Conservation (phyloP, 371 early-diverging fungal species). For the Encephalitozoon hellem region DNA sequence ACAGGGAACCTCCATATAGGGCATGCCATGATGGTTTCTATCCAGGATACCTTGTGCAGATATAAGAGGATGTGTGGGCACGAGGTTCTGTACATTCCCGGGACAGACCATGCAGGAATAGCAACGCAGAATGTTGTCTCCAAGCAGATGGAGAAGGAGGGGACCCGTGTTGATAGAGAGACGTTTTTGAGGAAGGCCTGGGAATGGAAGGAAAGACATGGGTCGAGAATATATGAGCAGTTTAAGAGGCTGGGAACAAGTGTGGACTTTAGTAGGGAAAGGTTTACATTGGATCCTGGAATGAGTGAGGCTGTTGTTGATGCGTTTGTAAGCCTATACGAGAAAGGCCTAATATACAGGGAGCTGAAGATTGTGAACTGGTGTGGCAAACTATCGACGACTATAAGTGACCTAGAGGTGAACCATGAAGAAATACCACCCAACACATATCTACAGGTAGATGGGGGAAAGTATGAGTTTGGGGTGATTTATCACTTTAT, state of each 20-base stretch:
- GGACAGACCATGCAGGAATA: slow-evolving; percentile 97
- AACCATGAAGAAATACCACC: slow-evolving; percentile 47
- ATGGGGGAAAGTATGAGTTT: slow-evolving; percentile 82
- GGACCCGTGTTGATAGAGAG: slow-evolving; percentile 75
- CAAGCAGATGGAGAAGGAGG: slow-evolving; percentile 75
- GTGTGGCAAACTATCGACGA: slow-evolving; percentile 89
- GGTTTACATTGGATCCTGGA: slow-evolving; percentile 86
- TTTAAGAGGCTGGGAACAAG: slow-evolving; percentile 82
- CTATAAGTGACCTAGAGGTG: slow-evolving; percentile 86
- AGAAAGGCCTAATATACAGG: slow-evolving; percentile 90
- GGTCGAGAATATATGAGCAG: slow-evolving; percentile 72
- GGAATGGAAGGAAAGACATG: slow-evolving; percentile 84
- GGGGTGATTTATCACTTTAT: slow-evolving; percentile 76
- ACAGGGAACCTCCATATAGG: slow-evolving; percentile 95
- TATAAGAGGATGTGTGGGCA: slow-evolving; percentile 89
- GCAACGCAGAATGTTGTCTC: slow-evolving; percentile 95
- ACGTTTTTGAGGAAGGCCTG: slow-evolving; percentile 77
- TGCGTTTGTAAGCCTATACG: slow-evolving; percentile 84
- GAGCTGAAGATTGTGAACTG: slow-evolving; percentile 92
- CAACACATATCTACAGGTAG: slow-evolving; percentile 44
- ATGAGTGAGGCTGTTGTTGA: slow-evolving; percentile 76
- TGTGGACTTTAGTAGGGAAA: slow-evolving; percentile 79
- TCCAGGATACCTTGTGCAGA: slow-evolving; percentile 88
- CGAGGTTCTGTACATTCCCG: slow-evolving; percentile 86
- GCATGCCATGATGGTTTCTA: slow-evolving; percentile 85